These are phyloP conservation scores for Parafenestella ontariensis DNA, from an alignment of 2,329 filamentous ascomycete genomes.

Conservation along the genomic window DNA sequence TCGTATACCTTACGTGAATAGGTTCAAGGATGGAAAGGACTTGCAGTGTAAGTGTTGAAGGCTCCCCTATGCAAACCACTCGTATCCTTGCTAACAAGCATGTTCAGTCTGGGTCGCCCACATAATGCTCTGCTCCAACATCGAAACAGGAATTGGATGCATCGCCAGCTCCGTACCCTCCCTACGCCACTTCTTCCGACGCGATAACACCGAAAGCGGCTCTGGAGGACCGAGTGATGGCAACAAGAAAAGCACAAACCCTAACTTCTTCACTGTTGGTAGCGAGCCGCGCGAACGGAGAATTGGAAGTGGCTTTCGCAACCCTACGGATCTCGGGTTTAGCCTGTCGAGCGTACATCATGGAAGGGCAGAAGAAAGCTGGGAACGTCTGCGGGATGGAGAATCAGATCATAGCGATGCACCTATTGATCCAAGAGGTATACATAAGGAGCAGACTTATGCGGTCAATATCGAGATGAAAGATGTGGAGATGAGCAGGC, in stretches of 20 bases:
- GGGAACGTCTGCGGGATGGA: slow-evolving; percentile 26
- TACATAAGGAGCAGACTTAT: not conserved
- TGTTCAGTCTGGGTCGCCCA: slow-evolving; percentile 29
- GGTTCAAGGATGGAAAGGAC: slow-evolving; percentile 19
- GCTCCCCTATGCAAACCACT: not conserved
- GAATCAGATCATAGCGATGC: slow-evolving; percentile 15
- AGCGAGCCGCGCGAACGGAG: slow-evolving; percentile 2
- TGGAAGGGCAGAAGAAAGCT: slow-evolving; percentile 19
- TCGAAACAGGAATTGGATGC: slow-evolving; percentile 33
- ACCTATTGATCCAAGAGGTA: not conserved
- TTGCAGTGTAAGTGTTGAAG: slow-evolving; percentile 20
- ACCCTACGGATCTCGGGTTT: slow-evolving; percentile 20
- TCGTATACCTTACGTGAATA: slow-evolving; percentile 31
- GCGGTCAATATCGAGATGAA: not conserved
- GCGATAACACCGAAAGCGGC: slow-evolving; percentile 10
- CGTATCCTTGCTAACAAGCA: not conserved
- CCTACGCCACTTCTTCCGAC: slow-evolving; percentile 22
- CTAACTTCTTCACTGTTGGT: slow-evolving; percentile 8
- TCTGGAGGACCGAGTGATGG: slow-evolving; percentile 13
- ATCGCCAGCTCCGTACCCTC: slow-evolving; percentile 28
- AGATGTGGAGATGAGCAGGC: no score
- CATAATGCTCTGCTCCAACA: slow-evolving; percentile 31
- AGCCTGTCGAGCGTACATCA: slow-evolving; percentile 19
- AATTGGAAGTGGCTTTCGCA: not conserved
- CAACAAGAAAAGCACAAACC: slow-evolving; percentile 1